phyloP scores from a whole-genome alignment of 2,329 filamentous ascomycete species.

The Thyridium curvatum region DNA sequence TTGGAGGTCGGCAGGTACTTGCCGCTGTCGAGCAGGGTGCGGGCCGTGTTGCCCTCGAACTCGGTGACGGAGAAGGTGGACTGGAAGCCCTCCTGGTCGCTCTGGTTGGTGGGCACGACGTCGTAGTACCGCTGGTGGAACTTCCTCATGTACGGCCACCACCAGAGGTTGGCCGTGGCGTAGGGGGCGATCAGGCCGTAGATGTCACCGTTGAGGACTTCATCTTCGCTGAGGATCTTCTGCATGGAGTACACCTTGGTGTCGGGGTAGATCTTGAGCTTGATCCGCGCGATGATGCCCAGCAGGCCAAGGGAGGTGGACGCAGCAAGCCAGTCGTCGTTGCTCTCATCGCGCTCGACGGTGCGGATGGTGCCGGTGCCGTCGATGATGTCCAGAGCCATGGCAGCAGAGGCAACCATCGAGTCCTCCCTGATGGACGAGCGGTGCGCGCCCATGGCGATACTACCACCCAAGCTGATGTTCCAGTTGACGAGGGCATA shows the following conservation, averaged over 20 bases:
- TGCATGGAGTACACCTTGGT: conserved; percentile 45
- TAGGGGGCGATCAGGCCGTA: conserved; percentile 43
- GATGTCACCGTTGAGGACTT: conserved; percentile 42
- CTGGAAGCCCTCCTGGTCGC: conserved; percentile 41
- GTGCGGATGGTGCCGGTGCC: conserved; percentile 35
- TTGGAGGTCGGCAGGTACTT: conserved; percentile 41
- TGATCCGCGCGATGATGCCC: conserved; percentile 40
- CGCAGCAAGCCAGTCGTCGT: conserved; percentile 44
- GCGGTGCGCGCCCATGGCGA: conserved; percentile 47
- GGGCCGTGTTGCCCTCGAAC: conserved; percentile 32
- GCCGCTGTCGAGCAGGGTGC: conserved; percentile 36
- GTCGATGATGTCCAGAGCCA: conserved; percentile 42
- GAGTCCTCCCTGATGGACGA: conserved; percentile 40
- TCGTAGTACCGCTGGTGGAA: conserved; percentile 48
- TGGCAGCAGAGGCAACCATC: conserved; percentile 41
- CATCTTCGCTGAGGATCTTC: conserved; percentile 37
- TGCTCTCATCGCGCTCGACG: conserved; percentile 31
- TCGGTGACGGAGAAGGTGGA: conserved; percentile 43
- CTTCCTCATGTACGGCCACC: conserved; percentile 44
- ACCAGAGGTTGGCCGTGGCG: conserved; percentile 46
- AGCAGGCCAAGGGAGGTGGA: conserved; percentile 43
- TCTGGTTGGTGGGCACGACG: conserved; percentile 29
- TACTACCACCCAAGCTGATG: conserved; percentile 41
- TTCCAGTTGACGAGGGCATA: conserved; percentile 49
- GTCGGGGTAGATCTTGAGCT: conserved; percentile 42